Evolutionary conservation across 2,329 filamentous ascomycete genomes (phyloP), one percentile per base, ranked within the genome.

Genomic region (Ceratocystis huliohia): DNA sequence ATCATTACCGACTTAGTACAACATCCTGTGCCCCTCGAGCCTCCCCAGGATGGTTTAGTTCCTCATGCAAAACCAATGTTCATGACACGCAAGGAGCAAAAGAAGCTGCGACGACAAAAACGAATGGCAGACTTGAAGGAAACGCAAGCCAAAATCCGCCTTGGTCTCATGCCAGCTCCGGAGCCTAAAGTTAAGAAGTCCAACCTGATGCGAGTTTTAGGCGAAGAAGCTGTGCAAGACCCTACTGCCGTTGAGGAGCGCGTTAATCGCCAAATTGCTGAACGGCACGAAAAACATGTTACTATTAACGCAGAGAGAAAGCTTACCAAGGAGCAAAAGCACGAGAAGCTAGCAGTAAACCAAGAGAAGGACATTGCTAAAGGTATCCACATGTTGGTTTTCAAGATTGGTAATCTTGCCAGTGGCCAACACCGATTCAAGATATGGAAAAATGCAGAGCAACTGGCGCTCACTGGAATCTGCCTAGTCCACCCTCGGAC

Each of bases 141-240:
- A 76, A 87, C 92, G 73, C 94, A 99, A 76, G 92, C 93, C 46
- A 97, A 99, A 78, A 94, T 97, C 69, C 84, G 93, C 67, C 80
- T 99, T 10, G 94, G 94, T 22, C 81, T 99, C 15, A 88, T 93
- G 68, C 91, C 92, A 2, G 90, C 93, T 22, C 91, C 92, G 33
- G 88, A 92, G 30, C 93, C 94, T 10, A 99, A 97, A 76, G 91
- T 99, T 71, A 97, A 96, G 78, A 95, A 95, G 76, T 89, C 88
- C 67, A 99, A 99, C 75, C 83, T 99, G 73, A 99, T 99, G 94
- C 88, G 92, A 67, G 94, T 99, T 37, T 81, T 96, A 66, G 94
- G 94, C 69, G 91, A 96, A 76, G 76, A 75, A 76, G 83, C 83
- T 20, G 93, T 99, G 70, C 95, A 96, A 73, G 94, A 99, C 76